Percentiles rank a stretch among this genome's conserved stretches.
Conservation (phyloP, 805 yeast genomes). For the Teunomyces kruisii region DNA sequence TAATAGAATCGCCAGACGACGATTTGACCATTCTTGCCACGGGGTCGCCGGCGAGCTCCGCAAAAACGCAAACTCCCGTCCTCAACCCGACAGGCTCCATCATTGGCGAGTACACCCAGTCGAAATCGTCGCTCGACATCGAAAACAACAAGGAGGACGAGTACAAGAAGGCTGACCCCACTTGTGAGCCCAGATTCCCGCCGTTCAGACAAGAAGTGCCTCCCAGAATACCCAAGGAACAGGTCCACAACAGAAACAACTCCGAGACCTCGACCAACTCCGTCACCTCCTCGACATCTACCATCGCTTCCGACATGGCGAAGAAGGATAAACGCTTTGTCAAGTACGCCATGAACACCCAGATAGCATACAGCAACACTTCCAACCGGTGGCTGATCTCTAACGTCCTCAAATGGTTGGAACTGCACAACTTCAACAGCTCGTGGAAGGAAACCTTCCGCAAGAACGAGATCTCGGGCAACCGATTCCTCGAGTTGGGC, state of each 20-base stretch:
- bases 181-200: too few relatives aligned
- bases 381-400: constrained; percentile 70
- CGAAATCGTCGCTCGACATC: constrained; percentile 17
- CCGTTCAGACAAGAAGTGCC: background rate
- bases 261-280: constrained; percentile 38
- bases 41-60: background rate
- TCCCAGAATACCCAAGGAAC: background rate
- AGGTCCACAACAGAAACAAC: constrained; percentile 29
- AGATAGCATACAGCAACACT: constrained; percentile 21
- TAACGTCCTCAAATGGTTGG: constrained; percentile 70
- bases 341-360: constrained; percentile 43
- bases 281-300: constrained; percentile 28
- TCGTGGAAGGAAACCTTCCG: constrained; percentile 72
- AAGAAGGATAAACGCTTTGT: constrained; percentile 42
- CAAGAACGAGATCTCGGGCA: constrained; percentile 57
- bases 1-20: constrained; percentile 14
- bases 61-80: background rate
- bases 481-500: constrained; percentile 61
- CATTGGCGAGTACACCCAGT: constrained; percentile 29
- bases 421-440: constrained; percentile 62
- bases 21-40: background rate
- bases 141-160: background rate
- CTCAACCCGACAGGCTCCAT: constrained; percentile 26
- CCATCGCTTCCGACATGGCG: constrained; percentile 26
- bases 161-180: too few relatives aligned